phyloP scores from a whole-genome alignment of 768 basidiomycete species.

The Piloderma croceum region DNA sequence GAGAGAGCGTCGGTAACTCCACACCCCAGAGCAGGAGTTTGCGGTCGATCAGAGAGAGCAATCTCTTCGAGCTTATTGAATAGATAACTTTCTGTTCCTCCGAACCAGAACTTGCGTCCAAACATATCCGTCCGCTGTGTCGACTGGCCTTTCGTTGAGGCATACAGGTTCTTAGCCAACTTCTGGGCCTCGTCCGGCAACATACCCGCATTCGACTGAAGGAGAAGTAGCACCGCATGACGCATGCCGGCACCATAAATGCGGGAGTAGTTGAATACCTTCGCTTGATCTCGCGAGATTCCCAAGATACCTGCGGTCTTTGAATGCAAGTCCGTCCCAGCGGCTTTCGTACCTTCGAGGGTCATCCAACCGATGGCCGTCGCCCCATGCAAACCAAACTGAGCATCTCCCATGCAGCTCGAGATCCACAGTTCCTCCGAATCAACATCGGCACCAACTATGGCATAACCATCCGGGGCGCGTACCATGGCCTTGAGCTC shows the following conservation, averaged over 20 bases:
- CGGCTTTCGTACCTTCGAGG: slow-evolving; percentile 90
- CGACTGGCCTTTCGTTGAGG: slow-evolving; percentile 89
- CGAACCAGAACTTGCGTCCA: slow-evolving; percentile 88
- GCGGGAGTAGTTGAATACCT: slow-evolving; percentile 98
- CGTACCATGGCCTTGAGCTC: slow-evolving; percentile 98
- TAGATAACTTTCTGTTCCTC: slow-evolving; percentile 91
- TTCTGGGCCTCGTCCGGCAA: slow-evolving; percentile 71
- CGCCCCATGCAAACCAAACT: slow-evolving; percentile 94
- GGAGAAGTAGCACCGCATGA: slow-evolving; percentile 81
- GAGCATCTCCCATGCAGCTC: slow-evolving; percentile 96
- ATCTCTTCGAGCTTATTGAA: slow-evolving; percentile 99
- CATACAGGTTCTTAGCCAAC: slow-evolving; percentile 80
- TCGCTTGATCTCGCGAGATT: slow-evolving; percentile 90
- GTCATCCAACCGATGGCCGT: slow-evolving; percentile 99
- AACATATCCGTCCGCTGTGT: slow-evolving; percentile 73
- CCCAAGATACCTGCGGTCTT: slow-evolving; percentile 92
- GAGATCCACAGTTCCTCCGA: slow-evolving; percentile 99
- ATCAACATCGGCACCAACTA: slow-evolving; percentile 98
- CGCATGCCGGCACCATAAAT: slow-evolving; percentile 98
- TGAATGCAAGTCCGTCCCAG: slow-evolving; percentile 93
- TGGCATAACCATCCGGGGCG: slow-evolving; percentile 86
- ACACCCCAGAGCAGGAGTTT: slow-evolving; percentile 91
- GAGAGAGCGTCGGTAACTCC: slow-evolving; percentile 92
- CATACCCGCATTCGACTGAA: slow-evolving; percentile 81
- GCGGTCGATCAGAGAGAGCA: slow-evolving; percentile 78